Evolutionary conservation across 495 filamentous ascomycete species (phyloP).

Genomic region (Penicillium angulare): DNA sequence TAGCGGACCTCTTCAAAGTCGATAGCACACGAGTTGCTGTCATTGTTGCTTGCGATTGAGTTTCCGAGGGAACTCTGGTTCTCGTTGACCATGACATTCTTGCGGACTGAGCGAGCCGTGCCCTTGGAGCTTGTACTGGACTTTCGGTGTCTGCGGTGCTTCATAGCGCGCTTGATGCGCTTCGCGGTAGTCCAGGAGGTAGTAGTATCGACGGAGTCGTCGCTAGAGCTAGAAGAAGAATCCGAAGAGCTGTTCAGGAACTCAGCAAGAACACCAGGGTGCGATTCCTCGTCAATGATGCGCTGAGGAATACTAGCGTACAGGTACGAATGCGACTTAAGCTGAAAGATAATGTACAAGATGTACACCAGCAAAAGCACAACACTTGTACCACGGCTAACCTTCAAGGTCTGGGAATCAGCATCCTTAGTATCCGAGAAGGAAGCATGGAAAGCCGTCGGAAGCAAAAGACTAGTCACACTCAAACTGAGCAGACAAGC

Average conservation of each 20-base stretch:
- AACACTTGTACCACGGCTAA: constrained; percentile 89
- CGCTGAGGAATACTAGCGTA: constrained; percentile 88
- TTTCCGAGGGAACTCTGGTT: constrained; percentile 24
- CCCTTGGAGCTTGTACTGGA: constrained; percentile 70
- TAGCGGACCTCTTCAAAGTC: constrained; percentile 36
- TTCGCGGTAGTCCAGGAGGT: constrained; percentile 74
- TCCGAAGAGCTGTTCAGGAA: constrained; percentile 71
- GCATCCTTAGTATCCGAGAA: constrained; percentile 63
- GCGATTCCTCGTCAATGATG: constrained; percentile 83
- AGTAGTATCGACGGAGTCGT: constrained; percentile 62
- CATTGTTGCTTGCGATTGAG: constrained; percentile 36
- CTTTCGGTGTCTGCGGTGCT: constrained; percentile 65
- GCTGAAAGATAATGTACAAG: constrained; percentile 84
- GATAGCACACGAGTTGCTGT: constrained; percentile 31
- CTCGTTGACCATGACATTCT: constrained; percentile 24
- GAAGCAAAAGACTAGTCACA: constrained; percentile 80
- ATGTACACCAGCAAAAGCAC: constrained; percentile 80
- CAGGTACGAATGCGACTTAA: constrained; percentile 88
- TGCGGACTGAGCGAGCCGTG: constrained; percentile 33
- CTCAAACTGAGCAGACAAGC: constrained; percentile 86
- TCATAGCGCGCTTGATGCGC: constrained; percentile 68
- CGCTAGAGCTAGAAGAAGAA: constrained; percentile 60
- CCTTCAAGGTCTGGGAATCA: constrained; percentile 68
- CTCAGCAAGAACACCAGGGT: constrained; percentile 78
- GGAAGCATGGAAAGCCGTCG: constrained; percentile 90